A percentile compares a stretch with the other conserved stretches of the same genome.
These are phyloP conservation scores for Boletus patriciae DNA, from an alignment of 768 basidiomycete genomes.

Conservation along the genomic window DNA sequence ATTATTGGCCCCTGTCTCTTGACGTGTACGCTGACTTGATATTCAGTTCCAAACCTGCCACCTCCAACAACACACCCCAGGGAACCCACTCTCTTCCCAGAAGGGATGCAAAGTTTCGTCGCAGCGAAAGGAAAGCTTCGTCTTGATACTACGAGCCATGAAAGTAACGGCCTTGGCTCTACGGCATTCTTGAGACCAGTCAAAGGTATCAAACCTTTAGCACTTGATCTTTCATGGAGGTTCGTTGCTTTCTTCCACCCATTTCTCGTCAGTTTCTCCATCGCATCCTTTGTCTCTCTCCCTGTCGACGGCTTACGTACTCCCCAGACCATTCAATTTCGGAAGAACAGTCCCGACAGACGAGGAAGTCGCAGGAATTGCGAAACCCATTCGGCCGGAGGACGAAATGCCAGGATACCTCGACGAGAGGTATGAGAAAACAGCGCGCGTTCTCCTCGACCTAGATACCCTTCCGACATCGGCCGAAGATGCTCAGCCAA, in stretches of 20 bases:
- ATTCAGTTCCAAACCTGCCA: conserved; percentile 54
- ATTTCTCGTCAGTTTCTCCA: background rate
- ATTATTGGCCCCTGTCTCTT: conserved; percentile 20
- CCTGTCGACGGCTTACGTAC: conserved; percentile 2
- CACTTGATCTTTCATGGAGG: conserved; percentile 69
- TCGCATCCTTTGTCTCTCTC: background rate
- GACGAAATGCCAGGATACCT: conserved; percentile 15
- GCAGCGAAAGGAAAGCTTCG: conserved; percentile 18
- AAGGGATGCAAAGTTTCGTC: conserved; percentile 30
- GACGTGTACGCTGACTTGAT: conserved; percentile 19
- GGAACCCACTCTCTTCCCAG: conserved; percentile 36
- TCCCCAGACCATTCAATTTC: conserved; percentile 48
- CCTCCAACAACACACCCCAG: conserved; percentile 50
- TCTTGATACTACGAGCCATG: background rate
- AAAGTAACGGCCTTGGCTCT: conserved; percentile 1
- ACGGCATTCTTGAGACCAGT: conserved; percentile 46
- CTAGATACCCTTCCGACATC: background rate
- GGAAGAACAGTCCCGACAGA: conserved; percentile 34
- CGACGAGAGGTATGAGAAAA: conserved; percentile 14
- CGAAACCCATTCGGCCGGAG: conserved; percentile 10
- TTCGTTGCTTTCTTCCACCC: conserved; percentile 32
- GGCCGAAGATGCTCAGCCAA: conserved; percentile 11
- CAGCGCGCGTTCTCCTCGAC: conserved; percentile 14
- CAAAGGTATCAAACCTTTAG: conserved; percentile 58
- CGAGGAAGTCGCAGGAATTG: conserved; percentile 30